Evolutionary conservation across 148 eudicot species (phyloP), one percentile per base, ranked within the genome.

Genomic region (Silene conica): DNA sequence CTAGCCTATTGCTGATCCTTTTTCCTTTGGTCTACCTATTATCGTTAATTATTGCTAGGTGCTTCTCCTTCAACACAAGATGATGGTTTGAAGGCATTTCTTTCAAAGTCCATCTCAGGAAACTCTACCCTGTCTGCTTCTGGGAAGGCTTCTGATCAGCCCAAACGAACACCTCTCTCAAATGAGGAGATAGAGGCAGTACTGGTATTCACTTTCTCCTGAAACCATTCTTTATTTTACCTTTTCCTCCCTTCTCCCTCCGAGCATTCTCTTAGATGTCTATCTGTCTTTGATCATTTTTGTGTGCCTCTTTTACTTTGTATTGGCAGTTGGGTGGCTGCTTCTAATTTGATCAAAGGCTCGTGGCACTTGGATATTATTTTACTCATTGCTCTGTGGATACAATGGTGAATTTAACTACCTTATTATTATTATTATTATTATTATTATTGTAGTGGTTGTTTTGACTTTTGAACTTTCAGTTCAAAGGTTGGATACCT

Each of bases 111-210:
- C 34, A 73, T 80, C 22, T 73, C 86, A 45, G 79, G 85, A 69
- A 77, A 81, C 55, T 77, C 94, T 38, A 76, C 75, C 79, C 63
- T 74, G 67, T 81, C 84, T 73, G 76, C 82, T 28, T 87, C 85
- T 69, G 98, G 98, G 62, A 93, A 82, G 82, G 98, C 98, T 67
- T 89, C 98, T 74, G 80, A 78, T 78, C 98, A 93, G 83, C 98
- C 96, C 75, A 93, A 87, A 81, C 78, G 95, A 80, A 82, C 89
- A 52, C 95, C 95, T 34, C 74, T 93, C 21, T 80, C 98, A 26
- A 88, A 83, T 76, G 97, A 84, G 26, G 98, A 93, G 87, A 93
- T 93, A 58, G 98, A 93, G 70, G 81, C 91, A 23, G 78, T 93
- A 77, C 74, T 93, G 95, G 97, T 93, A 89, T 76, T 3, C 67